These are phyloP conservation scores for Aspergillus ellipticus DNA, from an alignment of 495 filamentous ascomycete genomes.

Conservation along the genomic window DNA sequence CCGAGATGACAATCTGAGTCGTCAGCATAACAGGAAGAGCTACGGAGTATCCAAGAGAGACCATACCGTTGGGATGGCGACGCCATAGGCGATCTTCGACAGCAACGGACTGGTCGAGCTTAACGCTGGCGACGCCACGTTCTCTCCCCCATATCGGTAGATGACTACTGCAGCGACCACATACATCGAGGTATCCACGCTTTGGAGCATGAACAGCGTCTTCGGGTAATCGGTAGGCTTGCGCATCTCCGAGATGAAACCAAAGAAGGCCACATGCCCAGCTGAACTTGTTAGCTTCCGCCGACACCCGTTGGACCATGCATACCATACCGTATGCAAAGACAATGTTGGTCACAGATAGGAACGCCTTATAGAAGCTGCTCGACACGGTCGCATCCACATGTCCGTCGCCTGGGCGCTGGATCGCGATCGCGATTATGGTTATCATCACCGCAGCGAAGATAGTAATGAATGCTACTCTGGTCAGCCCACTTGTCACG, in stretches of 20 bases:
- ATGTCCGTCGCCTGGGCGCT: conserved; percentile 10
- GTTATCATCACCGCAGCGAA: conserved; percentile 60
- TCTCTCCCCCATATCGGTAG: conserved; percentile 60
- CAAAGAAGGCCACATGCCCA: conserved; percentile 62
- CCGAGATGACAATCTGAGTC: conserved; percentile 29
- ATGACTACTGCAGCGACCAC: conserved; percentile 32
- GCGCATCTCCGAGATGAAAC: conserved; percentile 65
- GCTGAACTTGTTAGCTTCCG: conserved; percentile 22
- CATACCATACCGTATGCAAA: conserved; percentile 26
- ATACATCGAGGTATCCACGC: conserved; percentile 59
- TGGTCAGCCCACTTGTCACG: conserved; percentile 17
- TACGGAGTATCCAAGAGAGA: background rate
- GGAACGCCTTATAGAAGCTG: conserved; percentile 21
- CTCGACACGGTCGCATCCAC: conserved; percentile 2
- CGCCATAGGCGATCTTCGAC: conserved; percentile 61
- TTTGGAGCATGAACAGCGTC: conserved; percentile 53
- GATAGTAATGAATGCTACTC: conserved; percentile 56
- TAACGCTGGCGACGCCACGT: conserved; percentile 62
- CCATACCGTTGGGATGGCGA: conserved; percentile 61
- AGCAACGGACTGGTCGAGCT: conserved; percentile 54
- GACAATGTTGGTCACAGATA: conserved; percentile 31
- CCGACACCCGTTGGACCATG: background rate
- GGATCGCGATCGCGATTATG: conserved; percentile 56
- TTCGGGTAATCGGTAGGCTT: conserved; percentile 56
- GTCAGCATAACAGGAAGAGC: too few relatives aligned